Base-by-base conservation (phyloP, 441 rosid genomes). In the Bocquillonia castaneifolia region DNA sequence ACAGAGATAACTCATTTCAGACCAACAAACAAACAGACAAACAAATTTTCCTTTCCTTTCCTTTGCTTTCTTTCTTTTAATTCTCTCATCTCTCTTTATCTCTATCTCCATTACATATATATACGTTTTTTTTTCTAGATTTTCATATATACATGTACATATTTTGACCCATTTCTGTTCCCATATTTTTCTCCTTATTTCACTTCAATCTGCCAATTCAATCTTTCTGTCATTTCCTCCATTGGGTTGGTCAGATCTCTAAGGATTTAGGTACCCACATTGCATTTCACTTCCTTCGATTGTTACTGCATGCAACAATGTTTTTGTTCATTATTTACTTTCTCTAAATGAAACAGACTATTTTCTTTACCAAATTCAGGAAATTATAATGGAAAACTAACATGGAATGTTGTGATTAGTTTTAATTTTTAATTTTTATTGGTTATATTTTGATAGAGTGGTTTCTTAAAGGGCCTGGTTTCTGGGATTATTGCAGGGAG, bases 221-320 rank as follows among this genome's bases (percentile, higher is more conserved):
- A 53, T 37, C 54, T 52, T 52, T 32, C 57, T 26, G 32, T 31
- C 44, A 28, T 61, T 50, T 29, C 63, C 45, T 47, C 22, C 25
- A 22, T 52, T 55, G 67, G 54, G 36, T 73, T 51, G 45, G 44
- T 57, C 55, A 48, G 64, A 73, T 78, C 78, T 39, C 64, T 52
- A 52, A 50, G 59, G 61, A 55, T 37, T 39, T 13, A 61, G 76
- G 84, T 76, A 65, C 42, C 68, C 1, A 23, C 25, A 28, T 55
- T 36, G 26, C 15, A 10, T 55, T 59, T 36, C 47, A n/a, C 14
- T 59, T 59, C 23, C 5, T 7, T 25, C 10, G 1, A 10, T 55
- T 26, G 15, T 55, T 26, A 14, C 1, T 0, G 14, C 18, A 55
- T 28, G n/a, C 12, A 20, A 1, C 55, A 20, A 22, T 51, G 55